Evolutionary conservation across 2,329 filamentous ascomycete species (phyloP).

Genomic region (Talaromyces funiculosus): DNA sequence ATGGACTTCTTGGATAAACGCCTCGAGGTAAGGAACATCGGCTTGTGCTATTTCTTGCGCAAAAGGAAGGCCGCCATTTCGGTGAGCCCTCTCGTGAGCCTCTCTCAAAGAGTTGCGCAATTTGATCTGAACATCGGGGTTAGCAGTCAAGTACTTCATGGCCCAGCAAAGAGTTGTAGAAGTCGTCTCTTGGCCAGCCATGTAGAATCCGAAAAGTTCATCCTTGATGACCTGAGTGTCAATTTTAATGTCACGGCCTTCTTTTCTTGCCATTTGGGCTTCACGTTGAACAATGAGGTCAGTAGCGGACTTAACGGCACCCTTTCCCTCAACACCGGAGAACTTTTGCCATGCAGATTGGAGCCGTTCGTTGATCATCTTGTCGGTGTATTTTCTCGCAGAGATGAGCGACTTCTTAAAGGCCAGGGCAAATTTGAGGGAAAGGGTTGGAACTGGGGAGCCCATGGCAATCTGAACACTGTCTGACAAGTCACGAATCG

Average conservation of each 20-base stretch:
- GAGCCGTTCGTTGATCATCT: neutral
- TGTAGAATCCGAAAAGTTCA: constrained; percentile 30
- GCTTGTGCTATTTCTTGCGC: constrained; percentile 27
- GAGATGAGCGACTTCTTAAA: neutral
- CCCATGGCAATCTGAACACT: neutral
- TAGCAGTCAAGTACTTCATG: constrained; percentile 35
- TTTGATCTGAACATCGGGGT: constrained; percentile 30
- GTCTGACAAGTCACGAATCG: neutral
- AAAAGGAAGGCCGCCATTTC: constrained; percentile 21
- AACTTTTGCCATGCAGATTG: neutral
- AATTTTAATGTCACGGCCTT: neutral
- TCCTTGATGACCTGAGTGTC: neutral
- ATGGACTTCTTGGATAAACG: constrained; percentile 36
- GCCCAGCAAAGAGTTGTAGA: constrained; percentile 38
- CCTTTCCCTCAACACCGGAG: neutral
- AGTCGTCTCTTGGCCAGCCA: constrained; percentile 46
- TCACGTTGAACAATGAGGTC: constrained; percentile 32
- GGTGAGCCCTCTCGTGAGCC: constrained; percentile 21
- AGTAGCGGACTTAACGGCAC: constrained; percentile 14
- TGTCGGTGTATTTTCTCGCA: neutral
- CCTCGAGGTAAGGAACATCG: constrained; percentile 40
- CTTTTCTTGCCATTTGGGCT: constrained; percentile 6
- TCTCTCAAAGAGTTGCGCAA: constrained; percentile 28
- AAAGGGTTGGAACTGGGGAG: neutral
- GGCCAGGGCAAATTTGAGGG: neutral